phyloP scores from a whole-genome alignment of 2,329 filamentous ascomycete genomes.

The Neofusicoccum parvum region DNA sequence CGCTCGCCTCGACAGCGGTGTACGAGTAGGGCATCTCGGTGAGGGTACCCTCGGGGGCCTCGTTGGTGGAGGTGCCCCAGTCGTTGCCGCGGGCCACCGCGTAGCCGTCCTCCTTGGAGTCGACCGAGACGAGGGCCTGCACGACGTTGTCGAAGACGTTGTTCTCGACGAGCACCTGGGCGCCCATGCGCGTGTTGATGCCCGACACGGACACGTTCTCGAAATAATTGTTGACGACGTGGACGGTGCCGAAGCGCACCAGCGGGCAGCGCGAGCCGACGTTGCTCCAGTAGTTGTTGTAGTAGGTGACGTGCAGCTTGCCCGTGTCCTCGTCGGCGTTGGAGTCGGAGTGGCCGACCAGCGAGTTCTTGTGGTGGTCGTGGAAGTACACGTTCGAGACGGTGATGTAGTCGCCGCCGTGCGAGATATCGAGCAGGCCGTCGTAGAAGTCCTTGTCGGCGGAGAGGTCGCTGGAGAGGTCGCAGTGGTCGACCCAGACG shows the following conservation, averaged over 20 bases:
- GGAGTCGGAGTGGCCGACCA: conserved; percentile 62
- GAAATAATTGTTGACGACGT: conserved; percentile 59
- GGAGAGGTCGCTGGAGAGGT: conserved; percentile 63
- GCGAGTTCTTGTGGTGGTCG: conserved; percentile 64
- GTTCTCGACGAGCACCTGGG: conserved; percentile 47
- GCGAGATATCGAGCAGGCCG: conserved; percentile 65
- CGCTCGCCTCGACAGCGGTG: conserved; percentile 52
- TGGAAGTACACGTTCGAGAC: conserved; percentile 56
- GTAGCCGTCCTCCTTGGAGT: conserved; percentile 56
- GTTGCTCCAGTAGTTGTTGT: conserved; percentile 67
- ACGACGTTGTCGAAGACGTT: conserved; percentile 60
- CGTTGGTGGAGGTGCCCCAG: conserved; percentile 48
- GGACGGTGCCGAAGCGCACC: conserved; percentile 66
- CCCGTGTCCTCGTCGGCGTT: conserved; percentile 61
- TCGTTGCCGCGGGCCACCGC: conserved; percentile 51
- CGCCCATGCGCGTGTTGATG: conserved; percentile 47
- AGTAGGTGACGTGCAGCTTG: conserved; percentile 65
- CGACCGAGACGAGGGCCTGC: conserved; percentile 61
- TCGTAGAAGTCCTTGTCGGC: conserved; percentile 67
- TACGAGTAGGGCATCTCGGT: conserved; percentile 58
- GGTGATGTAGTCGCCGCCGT: conserved; percentile 63
- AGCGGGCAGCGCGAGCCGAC: conserved; percentile 65
- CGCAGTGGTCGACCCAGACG: conserved; percentile 65
- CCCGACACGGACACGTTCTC: conserved; percentile 41
- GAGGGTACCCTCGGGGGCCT: conserved; percentile 55